A percentile compares a stretch with the other conserved stretches of the same genome.
Evolutionary conservation across 2,329 filamentous ascomycete species (phyloP).

Genomic region (Colletotrichum cordylinicola): DNA sequence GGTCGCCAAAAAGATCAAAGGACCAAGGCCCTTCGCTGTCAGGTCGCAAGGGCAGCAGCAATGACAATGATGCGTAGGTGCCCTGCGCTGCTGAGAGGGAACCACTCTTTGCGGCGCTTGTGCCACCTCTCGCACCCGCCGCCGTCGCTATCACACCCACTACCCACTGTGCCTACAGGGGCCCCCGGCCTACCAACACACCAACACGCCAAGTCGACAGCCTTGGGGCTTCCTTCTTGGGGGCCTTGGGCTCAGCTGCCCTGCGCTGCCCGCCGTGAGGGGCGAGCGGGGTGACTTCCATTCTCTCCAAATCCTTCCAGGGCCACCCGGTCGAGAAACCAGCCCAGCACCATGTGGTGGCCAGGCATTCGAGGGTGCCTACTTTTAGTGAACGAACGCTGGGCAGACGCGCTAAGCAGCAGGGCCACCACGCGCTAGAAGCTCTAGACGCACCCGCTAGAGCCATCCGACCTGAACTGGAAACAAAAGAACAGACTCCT

Average conservation of each 20-base stretch:
- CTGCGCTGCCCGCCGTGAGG: neutral
- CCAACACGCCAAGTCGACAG: neutral
- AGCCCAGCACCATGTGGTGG: neutral
- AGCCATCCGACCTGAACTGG: conserved; percentile 15
- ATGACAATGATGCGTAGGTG: neutral
- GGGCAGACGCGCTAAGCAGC: neutral
- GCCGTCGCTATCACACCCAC: neutral
- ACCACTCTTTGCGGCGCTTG: neutral
- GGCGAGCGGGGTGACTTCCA: neutral
- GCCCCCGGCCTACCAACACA: neutral
- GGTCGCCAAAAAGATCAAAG: neutral
- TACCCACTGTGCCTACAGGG: neutral
- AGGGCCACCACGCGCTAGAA: neutral
- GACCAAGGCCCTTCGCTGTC: conserved; percentile 9
- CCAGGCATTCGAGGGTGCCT: neutral
- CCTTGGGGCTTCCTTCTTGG: neutral
- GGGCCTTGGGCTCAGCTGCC: neutral
- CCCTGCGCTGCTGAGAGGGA: neutral
- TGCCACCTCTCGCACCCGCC: neutral
- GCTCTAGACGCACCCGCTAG: neutral
- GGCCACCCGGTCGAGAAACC: neutral
- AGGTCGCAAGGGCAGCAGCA: neutral
- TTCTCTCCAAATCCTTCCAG: neutral
- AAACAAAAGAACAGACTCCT: conserved; percentile 8
- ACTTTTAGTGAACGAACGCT: neutral